phyloP scores from a whole-genome alignment of 140 eudicot genomes.

The Cichorium intybus region DNA sequence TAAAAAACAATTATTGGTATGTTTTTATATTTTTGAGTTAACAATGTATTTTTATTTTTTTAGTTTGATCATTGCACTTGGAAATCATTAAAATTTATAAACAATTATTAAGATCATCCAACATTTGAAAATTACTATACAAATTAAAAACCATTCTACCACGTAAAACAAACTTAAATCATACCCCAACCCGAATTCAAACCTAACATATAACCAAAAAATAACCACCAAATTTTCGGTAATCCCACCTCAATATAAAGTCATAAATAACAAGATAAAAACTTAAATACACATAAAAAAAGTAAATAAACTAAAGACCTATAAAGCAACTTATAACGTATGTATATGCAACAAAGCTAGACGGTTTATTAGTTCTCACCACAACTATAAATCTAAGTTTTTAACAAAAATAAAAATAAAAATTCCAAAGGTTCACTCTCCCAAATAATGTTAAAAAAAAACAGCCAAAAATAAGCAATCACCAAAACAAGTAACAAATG shows the following conservation, averaged over 20 bases:
- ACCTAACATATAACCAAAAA: neutral
- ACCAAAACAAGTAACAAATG: constrained; percentile 12
- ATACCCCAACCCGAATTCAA: neutral
- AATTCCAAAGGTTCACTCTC: constrained; percentile 14
- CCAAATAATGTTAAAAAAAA: neutral
- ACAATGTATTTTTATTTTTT: no score
- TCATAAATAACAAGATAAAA: neutral
- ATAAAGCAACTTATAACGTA: neutral
- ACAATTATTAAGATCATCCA: neutral
- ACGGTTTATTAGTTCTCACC: neutral
- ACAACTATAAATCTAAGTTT: constrained; percentile 17
- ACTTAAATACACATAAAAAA: neutral
- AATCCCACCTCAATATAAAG: neutral
- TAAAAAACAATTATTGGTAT: no score
- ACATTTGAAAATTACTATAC: neutral
- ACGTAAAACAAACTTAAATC: neutral
- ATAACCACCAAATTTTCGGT: neutral
- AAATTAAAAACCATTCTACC: neutral
- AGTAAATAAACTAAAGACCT: neutral
- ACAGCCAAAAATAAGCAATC: constrained; percentile 14
- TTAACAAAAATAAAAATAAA: no score
- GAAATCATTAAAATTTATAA: no score
- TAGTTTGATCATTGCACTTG: no score
- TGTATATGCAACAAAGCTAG: neutral
- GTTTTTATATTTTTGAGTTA: no score